phyloP scores from a whole-genome alignment of 805 yeast genomes.

The Candida pseudofarinosa region DNA sequence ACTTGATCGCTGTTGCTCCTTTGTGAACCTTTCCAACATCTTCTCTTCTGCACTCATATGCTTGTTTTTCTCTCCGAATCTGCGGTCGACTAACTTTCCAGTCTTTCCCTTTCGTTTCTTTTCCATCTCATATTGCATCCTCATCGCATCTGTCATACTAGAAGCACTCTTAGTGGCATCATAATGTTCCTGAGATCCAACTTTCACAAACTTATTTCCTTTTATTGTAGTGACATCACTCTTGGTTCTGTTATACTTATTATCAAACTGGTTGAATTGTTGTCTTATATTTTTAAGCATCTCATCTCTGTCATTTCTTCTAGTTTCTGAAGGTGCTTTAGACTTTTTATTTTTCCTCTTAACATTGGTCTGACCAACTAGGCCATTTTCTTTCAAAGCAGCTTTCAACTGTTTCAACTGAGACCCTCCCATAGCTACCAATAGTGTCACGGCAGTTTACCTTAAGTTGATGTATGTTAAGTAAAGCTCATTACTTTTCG shows the following conservation, averaged over 20 bases:
- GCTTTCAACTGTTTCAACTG: slow-evolving; percentile 82
- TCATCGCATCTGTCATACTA: slow-evolving; percentile 38
- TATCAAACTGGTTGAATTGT: slow-evolving; percentile 88
- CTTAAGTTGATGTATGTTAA: neutral
- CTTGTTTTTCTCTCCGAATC: slow-evolving; percentile 84
- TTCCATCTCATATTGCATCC: slow-evolving; percentile 62
- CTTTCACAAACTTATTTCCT: slow-evolving; percentile 41
- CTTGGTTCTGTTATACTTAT: slow-evolving; percentile 65
- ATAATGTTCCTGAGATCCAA: slow-evolving; percentile 36
- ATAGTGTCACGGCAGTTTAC: neutral
- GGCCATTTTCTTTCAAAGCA: slow-evolving; percentile 69
- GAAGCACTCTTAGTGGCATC: slow-evolving; percentile 30
- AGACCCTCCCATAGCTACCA: slow-evolving; percentile 67
- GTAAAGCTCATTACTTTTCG: neutral
- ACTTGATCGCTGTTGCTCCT: slow-evolving; percentile 70
- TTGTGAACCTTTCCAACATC: slow-evolving; percentile 91
- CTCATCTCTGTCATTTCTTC: slow-evolving; percentile 64
- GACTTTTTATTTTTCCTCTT: slow-evolving; percentile 52
- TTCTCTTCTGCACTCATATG: slow-evolving; percentile 80
- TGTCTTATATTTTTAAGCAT: slow-evolving; percentile 60
- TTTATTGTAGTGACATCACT: slow-evolving; percentile 43
- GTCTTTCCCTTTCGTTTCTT: slow-evolving; percentile 61
- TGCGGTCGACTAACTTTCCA: slow-evolving; percentile 78
- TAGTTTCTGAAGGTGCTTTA: slow-evolving; percentile 55
- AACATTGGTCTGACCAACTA: slow-evolving; percentile 79